Base-by-base conservation (phyloP, 106 monocot genomes). In the Xerophyta viscosa region DNA sequence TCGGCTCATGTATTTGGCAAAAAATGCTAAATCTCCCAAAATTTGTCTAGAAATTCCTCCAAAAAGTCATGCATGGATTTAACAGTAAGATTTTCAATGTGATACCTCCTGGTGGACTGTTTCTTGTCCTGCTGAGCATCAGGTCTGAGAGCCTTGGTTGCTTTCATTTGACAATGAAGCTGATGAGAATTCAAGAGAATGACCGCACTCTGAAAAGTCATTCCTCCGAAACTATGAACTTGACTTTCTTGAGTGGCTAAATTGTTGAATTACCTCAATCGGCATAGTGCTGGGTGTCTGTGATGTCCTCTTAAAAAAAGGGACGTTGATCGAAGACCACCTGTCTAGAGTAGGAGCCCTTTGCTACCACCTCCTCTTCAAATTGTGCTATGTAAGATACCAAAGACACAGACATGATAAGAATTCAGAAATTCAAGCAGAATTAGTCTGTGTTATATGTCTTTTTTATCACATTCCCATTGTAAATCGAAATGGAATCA, bases 71-170 rank as follows among this genome's bases (percentile, higher is more conserved):
- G n/a, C n/a, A n/a, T n/a, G n/a, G n/a, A n/a, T n/a, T n/a, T n/a
- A n/a, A n/a, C n/a, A n/a, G n/a, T n/a, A n/a, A n/a, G n/a, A n/a
- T n/a, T n/a, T n/a, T n/a, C n/a, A n/a, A n/a, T n/a, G n/a, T n/a
- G 6, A 14, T 55, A 85, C 91, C 87, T 92, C 92, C 74, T 92
- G 92, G 23, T 77, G 82, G 64, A 92, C 52, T 92, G 92, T 60
- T 77, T 87, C 70, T 67, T 77, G 31, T 87, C 87, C 24, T 92
- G 87, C 14, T 46, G 46, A 7, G 83, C 92, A 51, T 83, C 87
- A 1, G 87, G 87, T 15, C 87, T 31, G 2, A 92, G 48, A 23
- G 80, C 77, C 71, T 92, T 92, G 33, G 87, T 92, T 37, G 59
- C 63, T 70, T 2, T 61, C 63, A 9, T 26, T 18, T 28, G 28